Percentiles rank a stretch among this genome's conserved stretches.
Evolutionary conservation across 257 asterid genomes (phyloP).

Genomic region (Ophiorrhiza pumila): DNA sequence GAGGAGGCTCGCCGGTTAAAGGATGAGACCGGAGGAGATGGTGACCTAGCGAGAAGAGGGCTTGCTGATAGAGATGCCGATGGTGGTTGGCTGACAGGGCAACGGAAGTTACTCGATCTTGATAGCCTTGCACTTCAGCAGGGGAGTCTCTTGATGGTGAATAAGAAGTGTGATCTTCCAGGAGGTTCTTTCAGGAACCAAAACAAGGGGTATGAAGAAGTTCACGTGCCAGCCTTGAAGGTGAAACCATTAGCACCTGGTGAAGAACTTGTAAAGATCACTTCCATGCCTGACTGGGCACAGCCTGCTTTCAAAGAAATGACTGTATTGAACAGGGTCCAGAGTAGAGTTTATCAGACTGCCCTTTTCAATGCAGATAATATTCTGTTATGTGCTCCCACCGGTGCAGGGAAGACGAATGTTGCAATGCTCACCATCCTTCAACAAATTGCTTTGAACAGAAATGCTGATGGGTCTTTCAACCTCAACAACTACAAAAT

Average conservation of each 20-base stretch:
- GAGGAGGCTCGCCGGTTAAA: conserved; percentile 43
- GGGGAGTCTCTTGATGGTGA: conserved; percentile 32
- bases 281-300: conserved; percentile 45
- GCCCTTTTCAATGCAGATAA: conserved; percentile 40
- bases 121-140: conserved; percentile 35
- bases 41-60: conserved; percentile 18
- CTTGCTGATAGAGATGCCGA: conserved; percentile 33
- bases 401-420: conserved; percentile 50
- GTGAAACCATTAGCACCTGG: conserved; percentile 29
- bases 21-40: conserved; percentile 37
- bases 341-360: conserved; percentile 42
- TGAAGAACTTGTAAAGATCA: conserved; percentile 32
- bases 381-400: conserved; percentile 43
- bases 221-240: conserved; percentile 41
- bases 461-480: conserved; percentile 34
- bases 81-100: conserved; percentile 35
- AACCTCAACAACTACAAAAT: conserved; percentile 34
- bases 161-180: conserved; percentile 41
- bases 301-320: conserved; percentile 42
- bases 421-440: conserved; percentile 48
- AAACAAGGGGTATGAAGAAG: conserved; percentile 40
- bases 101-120: conserved; percentile 42
- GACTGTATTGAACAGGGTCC: conserved; percentile 38
- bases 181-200: conserved; percentile 29
- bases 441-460: conserved; percentile 35